phyloP scores from a whole-genome alignment of 208 protist genomes.

The Wallacemonas collosoma region DNA sequence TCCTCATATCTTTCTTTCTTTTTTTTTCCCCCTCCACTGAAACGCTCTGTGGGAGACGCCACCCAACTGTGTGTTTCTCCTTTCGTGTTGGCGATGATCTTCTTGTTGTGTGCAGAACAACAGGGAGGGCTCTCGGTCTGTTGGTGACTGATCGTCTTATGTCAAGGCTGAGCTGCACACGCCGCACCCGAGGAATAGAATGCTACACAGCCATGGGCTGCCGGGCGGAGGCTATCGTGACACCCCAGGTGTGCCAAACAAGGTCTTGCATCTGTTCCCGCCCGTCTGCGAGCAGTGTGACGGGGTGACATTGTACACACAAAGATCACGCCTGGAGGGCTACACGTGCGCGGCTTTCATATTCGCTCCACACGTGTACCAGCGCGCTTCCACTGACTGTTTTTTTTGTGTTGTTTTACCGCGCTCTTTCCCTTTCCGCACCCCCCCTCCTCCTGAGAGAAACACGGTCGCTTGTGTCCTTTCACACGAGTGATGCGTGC shows the following conservation, averaged over 20 bases:
- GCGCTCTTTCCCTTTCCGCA: not conserved
- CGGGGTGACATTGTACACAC: too few species aligned
- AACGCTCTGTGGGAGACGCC: not conserved
- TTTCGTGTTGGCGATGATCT: not conserved
- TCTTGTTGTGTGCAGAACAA: conserved; percentile 15
- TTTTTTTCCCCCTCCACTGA: conserved; percentile 1
- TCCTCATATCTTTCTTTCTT: conserved; percentile 13
- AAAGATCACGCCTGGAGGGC: too few species aligned
- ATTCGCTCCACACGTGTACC: too few species aligned
- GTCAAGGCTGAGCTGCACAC: too few species aligned
- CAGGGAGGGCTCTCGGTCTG: not conserved
- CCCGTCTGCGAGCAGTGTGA: too few species aligned
- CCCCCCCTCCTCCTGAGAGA: not conserved
- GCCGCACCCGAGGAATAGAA: too few species aligned
- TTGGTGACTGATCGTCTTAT: too few species aligned
- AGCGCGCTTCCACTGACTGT: not conserved
- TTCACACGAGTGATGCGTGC: not conserved
- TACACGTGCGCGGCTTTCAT: too few species aligned
- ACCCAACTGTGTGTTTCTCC: conserved; percentile 9
- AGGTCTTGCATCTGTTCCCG: too few species aligned
- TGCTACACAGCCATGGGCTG: too few species aligned
- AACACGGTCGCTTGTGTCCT: conserved; percentile 7
- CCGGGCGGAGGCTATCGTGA: too few species aligned
- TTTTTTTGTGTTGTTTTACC: conserved; percentile 11
- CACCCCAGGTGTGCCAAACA: too few species aligned